These are phyloP conservation scores for Fusarium sp. DNA, from an alignment of 2,329 filamentous ascomycete species.

Conservation along the genomic window DNA sequence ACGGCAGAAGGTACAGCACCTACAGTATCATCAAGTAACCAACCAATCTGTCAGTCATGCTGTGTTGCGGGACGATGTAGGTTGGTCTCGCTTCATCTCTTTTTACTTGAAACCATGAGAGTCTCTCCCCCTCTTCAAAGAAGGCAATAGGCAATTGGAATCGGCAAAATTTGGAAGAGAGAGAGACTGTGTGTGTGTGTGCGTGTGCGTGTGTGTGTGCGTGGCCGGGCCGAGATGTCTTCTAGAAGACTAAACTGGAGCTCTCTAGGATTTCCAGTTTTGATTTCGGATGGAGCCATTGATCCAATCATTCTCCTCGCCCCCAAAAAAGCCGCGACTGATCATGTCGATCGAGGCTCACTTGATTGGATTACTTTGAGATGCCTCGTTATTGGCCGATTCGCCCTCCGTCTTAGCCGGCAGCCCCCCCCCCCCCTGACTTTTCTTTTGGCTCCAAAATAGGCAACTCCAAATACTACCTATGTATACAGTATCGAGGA, in stretches of 20 bases:
- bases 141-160: background rate
- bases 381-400: conserved; percentile 30
- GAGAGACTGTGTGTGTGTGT: too few relatives aligned
- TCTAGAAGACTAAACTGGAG: conserved; percentile 40
- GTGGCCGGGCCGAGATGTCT: conserved; percentile 22
- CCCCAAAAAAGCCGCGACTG: conserved; percentile 30
- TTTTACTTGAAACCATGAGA: background rate
- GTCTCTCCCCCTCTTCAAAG: background rate
- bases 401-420: conserved; percentile 36
- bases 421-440: conserved; percentile 14
- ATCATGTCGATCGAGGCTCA: conserved; percentile 26
- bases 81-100: background rate
- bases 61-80: background rate
- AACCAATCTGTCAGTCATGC: background rate
- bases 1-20: background rate
- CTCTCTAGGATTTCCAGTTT: conserved; percentile 27
- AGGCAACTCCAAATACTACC: background rate
- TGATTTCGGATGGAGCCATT: conserved; percentile 9
- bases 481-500: conserved; percentile 22
- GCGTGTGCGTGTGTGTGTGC: background rate
- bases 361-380: conserved; percentile 34
- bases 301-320: conserved; percentile 23
- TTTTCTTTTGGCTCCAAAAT: conserved; percentile 17
- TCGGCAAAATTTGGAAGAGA: conserved; percentile 8
- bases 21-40: background rate